These are phyloP conservation scores for Jimgerdemannia lactiflua DNA, from an alignment of 192 early-diverging fungal species.

Conservation along the genomic window DNA sequence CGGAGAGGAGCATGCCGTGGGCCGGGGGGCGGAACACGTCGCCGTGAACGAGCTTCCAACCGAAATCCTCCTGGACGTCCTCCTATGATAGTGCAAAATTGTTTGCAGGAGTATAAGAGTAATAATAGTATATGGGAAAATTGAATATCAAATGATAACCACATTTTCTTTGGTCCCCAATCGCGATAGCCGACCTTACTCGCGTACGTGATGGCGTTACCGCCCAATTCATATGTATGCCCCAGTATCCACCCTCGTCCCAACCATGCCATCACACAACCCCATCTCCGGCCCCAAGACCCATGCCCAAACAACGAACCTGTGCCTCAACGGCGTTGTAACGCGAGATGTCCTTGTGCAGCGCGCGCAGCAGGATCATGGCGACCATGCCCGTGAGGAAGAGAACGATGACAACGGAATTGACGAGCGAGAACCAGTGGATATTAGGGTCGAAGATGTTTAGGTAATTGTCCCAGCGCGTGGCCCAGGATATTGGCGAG, in stretches of 20 bases:
- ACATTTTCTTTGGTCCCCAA: too few species aligned
- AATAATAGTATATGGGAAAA: slow-evolving; percentile 1
- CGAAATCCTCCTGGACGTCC: slow-evolving; percentile 90
- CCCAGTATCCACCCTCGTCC: not conserved
- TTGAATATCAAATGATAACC: too few species aligned
- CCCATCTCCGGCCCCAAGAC: not conserved
- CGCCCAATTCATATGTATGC: too few species aligned
- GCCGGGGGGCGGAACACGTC: slow-evolving; percentile 95
- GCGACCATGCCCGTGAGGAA: slow-evolving; percentile 91
- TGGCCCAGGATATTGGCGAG: slow-evolving; percentile 72
- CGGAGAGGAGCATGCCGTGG: slow-evolving; percentile 70
- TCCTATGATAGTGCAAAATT: slow-evolving; percentile 28
- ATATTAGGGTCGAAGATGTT: slow-evolving; percentile 87
- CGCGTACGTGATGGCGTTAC: too few species aligned
- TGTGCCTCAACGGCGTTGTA: slow-evolving; percentile 73
- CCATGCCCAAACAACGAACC: slow-evolving; percentile 10
- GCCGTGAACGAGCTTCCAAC: slow-evolving; percentile 97
- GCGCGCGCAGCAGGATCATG: slow-evolving; percentile 83
- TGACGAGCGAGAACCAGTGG: slow-evolving; percentile 94
- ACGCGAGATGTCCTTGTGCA: slow-evolving; percentile 90
- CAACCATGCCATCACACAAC: not conserved
- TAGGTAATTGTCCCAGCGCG: slow-evolving; percentile 85
- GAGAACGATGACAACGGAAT: slow-evolving; percentile 91
- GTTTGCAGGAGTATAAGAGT: too few species aligned
- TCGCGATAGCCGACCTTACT: too few species aligned